phyloP scores from a whole-genome alignment of 164 flowering plant species.

The Taxillus chinensis region DNA sequence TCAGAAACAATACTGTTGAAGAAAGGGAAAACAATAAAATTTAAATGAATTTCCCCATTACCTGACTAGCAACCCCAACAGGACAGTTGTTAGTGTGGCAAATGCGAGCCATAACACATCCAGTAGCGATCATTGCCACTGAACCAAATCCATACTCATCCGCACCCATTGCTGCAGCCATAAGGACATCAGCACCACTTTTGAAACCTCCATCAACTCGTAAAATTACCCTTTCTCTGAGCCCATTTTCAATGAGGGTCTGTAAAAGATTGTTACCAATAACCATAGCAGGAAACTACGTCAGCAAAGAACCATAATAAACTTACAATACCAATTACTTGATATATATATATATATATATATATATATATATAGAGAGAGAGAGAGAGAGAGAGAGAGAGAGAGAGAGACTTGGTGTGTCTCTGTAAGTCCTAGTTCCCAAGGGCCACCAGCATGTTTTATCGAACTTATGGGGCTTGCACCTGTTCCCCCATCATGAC shows the following conservation, averaged over 20 bases:
- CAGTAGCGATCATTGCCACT: conserved; percentile 98
- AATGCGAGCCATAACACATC: conserved; percentile 98
- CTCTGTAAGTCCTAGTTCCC: conserved; percentile 99
- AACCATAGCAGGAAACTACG: conserved; percentile 1
- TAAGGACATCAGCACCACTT: conserved; percentile 92
- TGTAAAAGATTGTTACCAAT: conserved; percentile 20
- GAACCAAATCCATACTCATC: conserved; percentile 99
- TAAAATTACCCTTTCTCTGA: conserved; percentile 92
- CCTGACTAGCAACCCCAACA: conserved; percentile 99
- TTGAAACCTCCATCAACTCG: conserved; percentile 97
- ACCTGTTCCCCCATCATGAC: conserved; percentile 99
- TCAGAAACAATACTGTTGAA: neutral
- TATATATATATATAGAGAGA: too few relatives aligned
- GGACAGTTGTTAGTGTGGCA: conserved; percentile 99
- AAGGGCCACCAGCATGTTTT: conserved; percentile 99
- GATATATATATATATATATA: too few relatives aligned
- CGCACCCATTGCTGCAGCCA: conserved; percentile 99
- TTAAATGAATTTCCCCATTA: conserved; percentile 10
- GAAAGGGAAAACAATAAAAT: neutral
- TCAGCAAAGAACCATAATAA: neutral
- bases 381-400: too few relatives aligned
- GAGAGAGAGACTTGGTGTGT: conserved; percentile 70
- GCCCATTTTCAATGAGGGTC: conserved; percentile 89
- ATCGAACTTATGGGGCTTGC: conserved; percentile 96
- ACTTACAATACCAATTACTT: neutral